phyloP scores from a whole-genome alignment of 495 filamentous ascomycete species.

The Penicillium cosmopolitanum region DNA sequence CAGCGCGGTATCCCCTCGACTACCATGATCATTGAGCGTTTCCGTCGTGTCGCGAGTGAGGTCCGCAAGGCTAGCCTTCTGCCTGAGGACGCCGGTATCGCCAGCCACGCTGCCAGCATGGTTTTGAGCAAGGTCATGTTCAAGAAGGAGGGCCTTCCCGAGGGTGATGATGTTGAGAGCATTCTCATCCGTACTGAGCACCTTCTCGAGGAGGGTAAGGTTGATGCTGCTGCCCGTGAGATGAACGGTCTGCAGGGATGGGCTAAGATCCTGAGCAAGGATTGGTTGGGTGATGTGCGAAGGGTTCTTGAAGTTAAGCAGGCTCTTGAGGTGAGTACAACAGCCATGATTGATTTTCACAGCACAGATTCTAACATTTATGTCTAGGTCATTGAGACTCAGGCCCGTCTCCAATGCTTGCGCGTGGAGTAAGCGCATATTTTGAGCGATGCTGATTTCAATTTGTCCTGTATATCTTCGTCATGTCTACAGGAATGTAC shows the following conservation, averaged over 20 bases:
- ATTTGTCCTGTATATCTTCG: constrained; percentile 41
- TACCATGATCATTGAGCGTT: constrained; percentile 87
- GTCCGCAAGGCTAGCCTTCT: constrained; percentile 91
- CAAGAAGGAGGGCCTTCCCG: constrained; percentile 84
- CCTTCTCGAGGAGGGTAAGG: constrained; percentile 84
- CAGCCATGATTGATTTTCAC: not conserved
- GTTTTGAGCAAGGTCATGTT: constrained; percentile 91
- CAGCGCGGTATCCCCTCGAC: constrained; percentile 85
- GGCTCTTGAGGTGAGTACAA: constrained; percentile 80
- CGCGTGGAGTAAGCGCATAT: constrained; percentile 50
- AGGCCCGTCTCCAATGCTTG: constrained; percentile 54
- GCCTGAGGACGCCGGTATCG: constrained; percentile 90
- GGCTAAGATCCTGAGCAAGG: constrained; percentile 89
- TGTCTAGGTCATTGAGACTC: constrained; percentile 51
- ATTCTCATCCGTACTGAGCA: constrained; percentile 86
- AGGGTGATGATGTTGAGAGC: constrained; percentile 92
- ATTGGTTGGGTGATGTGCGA: constrained; percentile 89
- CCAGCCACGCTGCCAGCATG: constrained; percentile 86
- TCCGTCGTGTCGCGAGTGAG: constrained; percentile 90
- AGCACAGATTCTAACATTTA: not conserved
- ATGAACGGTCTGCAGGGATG: constrained; percentile 91
- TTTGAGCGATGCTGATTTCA: constrained; percentile 35
- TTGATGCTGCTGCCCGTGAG: constrained; percentile 90
- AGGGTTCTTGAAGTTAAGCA: constrained; percentile 92
- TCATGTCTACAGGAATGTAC: constrained; percentile 48